A percentile compares a stretch with the other conserved stretches of the same genome.
Conservation (phyloP, 2,329 filamentous ascomycete genomes). For the Microascus cirrosus region DNA sequence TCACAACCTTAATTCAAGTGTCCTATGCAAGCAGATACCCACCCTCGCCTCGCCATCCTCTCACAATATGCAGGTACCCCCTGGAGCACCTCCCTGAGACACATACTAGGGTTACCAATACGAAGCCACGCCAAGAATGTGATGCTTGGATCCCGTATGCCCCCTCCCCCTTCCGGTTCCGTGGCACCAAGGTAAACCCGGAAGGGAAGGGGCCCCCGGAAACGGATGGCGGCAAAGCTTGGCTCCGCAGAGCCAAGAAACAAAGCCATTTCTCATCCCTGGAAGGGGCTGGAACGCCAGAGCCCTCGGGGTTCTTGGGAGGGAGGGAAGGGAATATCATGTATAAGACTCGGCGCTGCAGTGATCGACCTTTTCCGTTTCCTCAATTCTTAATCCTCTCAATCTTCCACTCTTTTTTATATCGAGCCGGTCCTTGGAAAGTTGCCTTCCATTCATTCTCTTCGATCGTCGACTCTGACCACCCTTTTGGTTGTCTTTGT, state of each 20-base stretch:
- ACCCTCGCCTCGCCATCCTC: background rate
- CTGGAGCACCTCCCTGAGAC: background rate
- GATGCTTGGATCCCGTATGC: background rate
- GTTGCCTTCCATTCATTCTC: slow-evolving; percentile 1
- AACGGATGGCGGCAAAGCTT: background rate
- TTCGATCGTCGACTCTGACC: background rate
- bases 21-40: background rate
- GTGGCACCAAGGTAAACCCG: background rate
- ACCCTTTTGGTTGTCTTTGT: background rate
- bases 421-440: background rate
- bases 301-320: background rate
- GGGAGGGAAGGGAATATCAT: background rate
- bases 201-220: background rate
- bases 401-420: background rate
- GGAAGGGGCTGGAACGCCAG: background rate
- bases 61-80: background rate
- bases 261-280: background rate
- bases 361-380: slow-evolving; percentile 5
- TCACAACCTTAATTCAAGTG: background rate
- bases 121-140: background rate
- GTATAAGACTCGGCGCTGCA: slow-evolving; percentile 5
- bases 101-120: background rate
- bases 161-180: background rate
- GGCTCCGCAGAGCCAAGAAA: background rate
- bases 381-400: background rate